These are phyloP conservation scores for Raffaelea ambrosiae DNA, from an alignment of 2,329 filamentous ascomycete genomes.

Conservation along the genomic window DNA sequence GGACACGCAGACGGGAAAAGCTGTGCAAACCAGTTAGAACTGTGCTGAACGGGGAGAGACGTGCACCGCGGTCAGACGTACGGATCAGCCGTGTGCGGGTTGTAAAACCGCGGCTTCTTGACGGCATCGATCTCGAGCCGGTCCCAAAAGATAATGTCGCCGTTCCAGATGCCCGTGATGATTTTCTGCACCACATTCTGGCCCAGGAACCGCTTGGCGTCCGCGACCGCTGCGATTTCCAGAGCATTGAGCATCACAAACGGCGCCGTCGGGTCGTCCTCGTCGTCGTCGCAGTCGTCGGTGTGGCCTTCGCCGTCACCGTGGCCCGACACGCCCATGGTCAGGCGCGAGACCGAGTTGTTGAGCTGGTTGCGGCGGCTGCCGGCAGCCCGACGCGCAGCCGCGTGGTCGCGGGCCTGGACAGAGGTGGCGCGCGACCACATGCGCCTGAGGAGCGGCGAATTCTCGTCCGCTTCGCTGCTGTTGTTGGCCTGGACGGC, in stretches of 20 bases:
- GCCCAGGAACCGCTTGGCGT: constrained; percentile 77
- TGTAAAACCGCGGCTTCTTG: constrained; percentile 73
- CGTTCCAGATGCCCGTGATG: constrained; percentile 76
- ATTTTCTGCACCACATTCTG: constrained; percentile 76
- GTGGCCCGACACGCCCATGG: constrained; percentile 35
- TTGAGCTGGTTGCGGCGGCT: constrained; percentile 41
- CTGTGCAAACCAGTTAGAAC: constrained; percentile 30
- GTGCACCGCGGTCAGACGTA: constrained; percentile 21
- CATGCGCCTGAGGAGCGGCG: constrained; percentile 9
- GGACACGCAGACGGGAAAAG: constrained; percentile 68
- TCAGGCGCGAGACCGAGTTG: constrained; percentile 47
- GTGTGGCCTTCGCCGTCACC: constrained; percentile 39
- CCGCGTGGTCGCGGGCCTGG: not conserved
- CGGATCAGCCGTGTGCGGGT: constrained; percentile 55
- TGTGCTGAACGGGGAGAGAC: not conserved
- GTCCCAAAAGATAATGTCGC: constrained; percentile 83
- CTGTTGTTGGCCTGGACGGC: not conserved
- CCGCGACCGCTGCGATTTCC: constrained; percentile 73
- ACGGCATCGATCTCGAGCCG: constrained; percentile 61
- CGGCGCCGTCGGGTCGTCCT: constrained; percentile 56
- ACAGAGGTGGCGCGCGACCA: constrained; percentile 3
- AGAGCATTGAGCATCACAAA: constrained; percentile 79
- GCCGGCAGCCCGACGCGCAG: constrained; percentile 23
- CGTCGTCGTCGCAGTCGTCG: constrained; percentile 34
- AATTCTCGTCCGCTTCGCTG: constrained; percentile 6